Percentiles rank a stretch among this genome's conserved stretches.
These are phyloP conservation scores for Leccinum subgranulosum DNA, from an alignment of 768 basidiomycete genomes.

Conservation along the genomic window DNA sequence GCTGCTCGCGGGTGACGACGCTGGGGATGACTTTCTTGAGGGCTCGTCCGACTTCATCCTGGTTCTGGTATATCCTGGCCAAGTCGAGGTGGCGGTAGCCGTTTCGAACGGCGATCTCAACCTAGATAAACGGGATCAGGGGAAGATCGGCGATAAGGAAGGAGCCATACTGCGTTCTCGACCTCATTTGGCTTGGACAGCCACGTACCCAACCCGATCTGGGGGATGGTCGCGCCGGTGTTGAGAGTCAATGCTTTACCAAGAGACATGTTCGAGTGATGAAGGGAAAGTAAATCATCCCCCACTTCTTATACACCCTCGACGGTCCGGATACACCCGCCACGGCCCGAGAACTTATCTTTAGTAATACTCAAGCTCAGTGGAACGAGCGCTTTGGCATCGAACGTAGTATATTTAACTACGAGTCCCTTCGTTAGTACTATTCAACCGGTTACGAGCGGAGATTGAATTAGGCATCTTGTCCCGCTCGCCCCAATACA, in stretches of 20 bases:
- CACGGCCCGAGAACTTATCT: slow-evolving; percentile 2
- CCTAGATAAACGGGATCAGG: slow-evolving; percentile 38
- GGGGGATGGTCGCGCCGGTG: slow-evolving; percentile 57
- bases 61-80: slow-evolving; percentile 78
- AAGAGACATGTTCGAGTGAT: slow-evolving; percentile 37
- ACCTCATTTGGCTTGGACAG: slow-evolving; percentile 73
- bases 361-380: too few relatives aligned
- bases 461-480: slow-evolving; percentile 28
- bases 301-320: not conserved
- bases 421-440: not conserved
- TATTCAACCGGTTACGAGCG: slow-evolving; percentile 17
- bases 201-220: slow-evolving; percentile 85
- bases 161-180: slow-evolving; percentile 56
- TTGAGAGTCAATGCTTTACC: slow-evolving; percentile 38
- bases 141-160: not conserved
- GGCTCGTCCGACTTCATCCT: slow-evolving; percentile 70
- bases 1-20: slow-evolving; percentile 75
- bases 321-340: slow-evolving; percentile 7
- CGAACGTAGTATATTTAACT: not conserved
- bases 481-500: slow-evolving; percentile 31
- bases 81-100: slow-evolving; percentile 87
- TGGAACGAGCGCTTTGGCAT: not conserved
- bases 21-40: slow-evolving; percentile 74
- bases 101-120: slow-evolving; percentile 67
- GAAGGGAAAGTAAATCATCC: too few relatives aligned